Conservation (phyloP, 768 basidiomycete species). For the Thelephora aurantiotincta region DNA sequence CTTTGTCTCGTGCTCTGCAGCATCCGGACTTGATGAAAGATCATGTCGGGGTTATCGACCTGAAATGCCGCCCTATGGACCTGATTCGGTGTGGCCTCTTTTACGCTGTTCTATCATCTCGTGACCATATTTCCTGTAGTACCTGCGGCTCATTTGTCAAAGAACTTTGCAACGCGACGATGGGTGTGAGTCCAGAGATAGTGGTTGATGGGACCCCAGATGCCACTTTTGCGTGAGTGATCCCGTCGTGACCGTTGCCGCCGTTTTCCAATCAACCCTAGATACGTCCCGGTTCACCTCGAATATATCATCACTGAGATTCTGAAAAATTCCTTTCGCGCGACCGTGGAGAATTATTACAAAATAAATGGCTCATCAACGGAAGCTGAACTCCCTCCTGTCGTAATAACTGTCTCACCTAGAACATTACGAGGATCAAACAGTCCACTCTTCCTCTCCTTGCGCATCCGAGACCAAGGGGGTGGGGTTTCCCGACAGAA, state of each 20-base stretch:
- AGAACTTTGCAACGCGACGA: constrained; percentile 74
- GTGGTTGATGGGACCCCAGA: constrained; percentile 57
- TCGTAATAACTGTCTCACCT: constrained; percentile 58
- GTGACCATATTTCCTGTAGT: not conserved
- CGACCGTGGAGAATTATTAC: constrained; percentile 66
- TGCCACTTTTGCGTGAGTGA: constrained; percentile 64
- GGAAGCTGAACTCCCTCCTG: constrained; percentile 35
- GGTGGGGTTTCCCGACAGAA: constrained; percentile 69
- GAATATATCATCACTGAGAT: constrained; percentile 89
- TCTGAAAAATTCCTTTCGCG: constrained; percentile 83
- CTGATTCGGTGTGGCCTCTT: constrained; percentile 34
- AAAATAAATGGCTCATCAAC: constrained; percentile 24
- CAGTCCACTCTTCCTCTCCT: constrained; percentile 33
- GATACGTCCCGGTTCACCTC: constrained; percentile 80
- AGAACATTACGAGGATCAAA: constrained; percentile 19
- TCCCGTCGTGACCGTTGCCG: not conserved
- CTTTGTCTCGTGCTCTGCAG: constrained; percentile 56
- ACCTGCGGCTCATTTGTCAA: constrained; percentile 77
- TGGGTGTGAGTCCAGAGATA: constrained; percentile 56
- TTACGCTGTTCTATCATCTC: not conserved
- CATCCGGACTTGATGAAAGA: constrained; percentile 21
- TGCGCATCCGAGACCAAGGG: constrained; percentile 76
- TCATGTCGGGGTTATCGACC: constrained; percentile 63
- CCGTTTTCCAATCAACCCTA: constrained; percentile 14
- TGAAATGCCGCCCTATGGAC: constrained; percentile 50